Evolutionary conservation across 371 early-diverging fungal species (phyloP).

Genomic region (Chytridium lagenaria): DNA sequence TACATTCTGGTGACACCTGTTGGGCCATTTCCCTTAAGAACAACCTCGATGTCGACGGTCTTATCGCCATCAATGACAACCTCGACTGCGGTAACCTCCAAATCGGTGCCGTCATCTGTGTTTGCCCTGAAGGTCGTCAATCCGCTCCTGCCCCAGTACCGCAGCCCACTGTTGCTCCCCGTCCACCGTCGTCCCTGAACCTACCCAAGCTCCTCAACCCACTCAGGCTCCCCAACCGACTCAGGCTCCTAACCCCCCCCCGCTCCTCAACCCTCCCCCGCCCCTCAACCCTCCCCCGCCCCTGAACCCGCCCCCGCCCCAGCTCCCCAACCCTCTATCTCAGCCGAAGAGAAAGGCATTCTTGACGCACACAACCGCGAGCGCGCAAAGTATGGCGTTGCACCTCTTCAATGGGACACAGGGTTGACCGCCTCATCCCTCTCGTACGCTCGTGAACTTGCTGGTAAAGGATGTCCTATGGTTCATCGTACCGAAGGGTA

Average conservation of each 20-base stretch:
- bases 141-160: background rate
- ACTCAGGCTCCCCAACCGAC: background rate
- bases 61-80: background rate
- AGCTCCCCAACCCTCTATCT: background rate
- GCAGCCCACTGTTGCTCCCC: background rate
- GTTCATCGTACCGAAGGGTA: background rate
- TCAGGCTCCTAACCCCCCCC: background rate
- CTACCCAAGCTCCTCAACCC: background rate
- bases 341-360: background rate
- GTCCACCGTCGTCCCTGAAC: background rate
- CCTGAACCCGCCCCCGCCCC: background rate
- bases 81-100: conserved; percentile 12
- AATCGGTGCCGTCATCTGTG: conserved; percentile 3
- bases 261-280: background rate
- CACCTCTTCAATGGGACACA: background rate
- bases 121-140: background rate
- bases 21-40: background rate
- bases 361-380: background rate
- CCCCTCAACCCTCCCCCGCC: background rate
- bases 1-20: background rate
- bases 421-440: background rate
- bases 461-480: background rate
- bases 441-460: background rate
- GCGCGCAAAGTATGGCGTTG: background rate
- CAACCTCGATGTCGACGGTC: background rate